Base-by-base conservation (phyloP, 106 monocot genomes). In the Xerophyta viscosa region DNA sequence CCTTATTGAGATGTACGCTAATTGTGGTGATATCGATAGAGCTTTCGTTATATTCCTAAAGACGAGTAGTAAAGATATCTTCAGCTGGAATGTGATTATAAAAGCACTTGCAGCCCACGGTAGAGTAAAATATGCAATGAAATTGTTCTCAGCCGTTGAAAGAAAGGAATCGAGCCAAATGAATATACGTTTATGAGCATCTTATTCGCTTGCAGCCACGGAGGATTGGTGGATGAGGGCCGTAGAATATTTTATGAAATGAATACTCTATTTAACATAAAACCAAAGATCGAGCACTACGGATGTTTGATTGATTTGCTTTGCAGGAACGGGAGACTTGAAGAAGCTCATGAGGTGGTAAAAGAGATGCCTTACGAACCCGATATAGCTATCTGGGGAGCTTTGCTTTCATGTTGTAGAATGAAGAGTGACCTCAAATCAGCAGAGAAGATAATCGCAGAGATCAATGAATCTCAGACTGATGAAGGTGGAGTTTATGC, bases 41-140 rank as follows among this genome's bases (percentile, higher is more conserved):
- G 71, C 77, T 18, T 49, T 71, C 12, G 39, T 11, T 12, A 46
- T 71, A 23, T 77, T 77, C 56, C 41, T 41, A n/a, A 54, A 65
- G 42, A 76, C 64, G 60, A 11, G 24, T 3, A 41, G 30, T 12
- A 69, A 70, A 36, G 76, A 76, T 65, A 53, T 76, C 3, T 58
- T 76, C n/a, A 69, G 69, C 13, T 76, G 69, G 69, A 76, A 76
- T 28, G 64, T 50, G 24, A 76, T 76, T 63, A 76, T 75, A 20
- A 69, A 54, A 30, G 63, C 64, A 22, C 46, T 75, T 2, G 75
- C 76, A 1, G 21, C 6, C 7, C 69, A 76, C 29, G 65, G 76
- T 5, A 58, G 48, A 22, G 51, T 28, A 3, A 24, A 33, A 8
- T 57, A 48, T 42, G 64, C 76, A 0, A 20, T 76, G 48, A 53